Evolutionary conservation across 2,329 filamentous ascomycete species (phyloP), one percentile per base, ranked within the genome.

Genomic region (Microcyclospora pomicola): DNA sequence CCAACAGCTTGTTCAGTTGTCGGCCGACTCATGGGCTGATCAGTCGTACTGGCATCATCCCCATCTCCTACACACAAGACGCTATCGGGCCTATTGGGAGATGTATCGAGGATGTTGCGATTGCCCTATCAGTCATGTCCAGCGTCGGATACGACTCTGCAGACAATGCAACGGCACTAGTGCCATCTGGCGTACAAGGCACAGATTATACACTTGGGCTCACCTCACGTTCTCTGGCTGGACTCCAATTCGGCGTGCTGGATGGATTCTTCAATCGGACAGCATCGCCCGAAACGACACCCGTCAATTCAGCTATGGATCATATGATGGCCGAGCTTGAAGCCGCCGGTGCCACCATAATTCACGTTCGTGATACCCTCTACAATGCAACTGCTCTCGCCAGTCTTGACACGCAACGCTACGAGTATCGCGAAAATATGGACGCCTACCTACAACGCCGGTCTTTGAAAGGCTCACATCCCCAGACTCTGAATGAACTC

Each of bases 191-290:
- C 2, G 52, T 57, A 0, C 48, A 55, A 9, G 59, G 59, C 2
- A 57, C 58, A 9, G 66, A 76, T 48, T 76, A 75, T 49, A 56
- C 61, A 1, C 49, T 55, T 7, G 55, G 54, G 1, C 46, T 74
- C 1, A 47, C 52, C 2, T 12, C 45, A 6, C 50, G 51, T 2
- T 46, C 49, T 5, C 47, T 71, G 5, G 45, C 55, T 40, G 63
- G 63, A 2, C 42, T 67, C 12, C 58, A 68, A 3, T 54, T 75
- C 9, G 71, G 71, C 1, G 49, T 73, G 1, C 40, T 73, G 6
- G 60, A 73, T 39, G 69, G 70, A 3, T 77, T 79, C 52, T 73
- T 75, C 59, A 72, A 77, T 42, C 62, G 64, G 31, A 71, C 67
- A 0, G 41, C 46, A 1, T 65, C 61, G 3, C 44, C 59, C 1